Evolutionary conservation across 2,329 filamentous ascomycete genomes (phyloP), one percentile per base, ranked within the genome.

Genomic region (Aspergillus sp.): DNA sequence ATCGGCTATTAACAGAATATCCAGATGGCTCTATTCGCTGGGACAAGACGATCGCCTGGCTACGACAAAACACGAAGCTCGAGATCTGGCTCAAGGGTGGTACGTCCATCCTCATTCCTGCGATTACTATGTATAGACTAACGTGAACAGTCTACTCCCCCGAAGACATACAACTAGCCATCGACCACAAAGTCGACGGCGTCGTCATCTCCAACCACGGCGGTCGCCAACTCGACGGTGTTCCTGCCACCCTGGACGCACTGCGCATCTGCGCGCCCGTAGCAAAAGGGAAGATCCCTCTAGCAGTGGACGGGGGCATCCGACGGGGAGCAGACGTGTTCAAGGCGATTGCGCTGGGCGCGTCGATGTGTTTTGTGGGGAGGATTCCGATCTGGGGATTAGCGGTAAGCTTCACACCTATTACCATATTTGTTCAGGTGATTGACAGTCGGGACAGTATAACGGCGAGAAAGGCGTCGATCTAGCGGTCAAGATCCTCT

Each of bases 21-120:
- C 3, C 27, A 69, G 75, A 78, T 58, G 58, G 71, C 7, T 70
- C 68, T 3, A 66, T 77, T 44, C 75, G 77, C 51, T 85, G 82
- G 82, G 78, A 78, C 15, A 66, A 72, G 2, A 76, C 78, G 17
- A 79, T 84, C 42, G 71, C 74, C 0, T 84, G 80, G 77, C 63
- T 84, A 52, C 72, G 78, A 15, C 71, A 70, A 6, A 70, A 78
- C 48, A 82, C 80, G 0, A 78, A 73, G 39, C 75, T 83, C 69
- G 73, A 81, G 50, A 77, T 59, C 23, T 69, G 47, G 61, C 39
- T 65, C 41, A 61, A 69, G 61, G 62, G 57, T 27, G 56, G 36
- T 64, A 54, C 30, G 63, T 63, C 10, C 11, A 74, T 71, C 60
- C 15, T 54, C 8, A 52, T 57, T 8, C 25, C 2, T 10, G 6